Conservation (phyloP, 2,329 filamentous ascomycete genomes). For the Alternaria sp. region DNA sequence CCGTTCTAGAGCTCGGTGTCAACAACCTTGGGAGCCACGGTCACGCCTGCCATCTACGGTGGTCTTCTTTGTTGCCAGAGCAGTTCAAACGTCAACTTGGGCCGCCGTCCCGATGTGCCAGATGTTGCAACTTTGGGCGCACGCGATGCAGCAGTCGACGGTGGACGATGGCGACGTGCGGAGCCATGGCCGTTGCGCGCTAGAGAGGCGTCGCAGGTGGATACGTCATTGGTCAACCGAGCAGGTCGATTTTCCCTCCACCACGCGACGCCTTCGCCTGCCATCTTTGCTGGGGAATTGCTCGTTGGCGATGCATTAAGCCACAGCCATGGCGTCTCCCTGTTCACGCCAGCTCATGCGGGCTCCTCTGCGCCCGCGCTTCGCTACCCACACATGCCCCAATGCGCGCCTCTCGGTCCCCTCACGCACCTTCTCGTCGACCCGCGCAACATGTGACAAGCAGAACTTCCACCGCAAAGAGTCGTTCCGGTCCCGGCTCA, state of each 20-base stretch:
- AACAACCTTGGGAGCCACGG: slow-evolving; percentile 16
- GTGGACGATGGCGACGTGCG: slow-evolving; percentile 15
- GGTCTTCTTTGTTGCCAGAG: background rate
- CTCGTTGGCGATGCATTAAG: slow-evolving; percentile 19
- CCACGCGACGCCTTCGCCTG: slow-evolving; percentile 25
- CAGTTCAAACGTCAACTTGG: background rate
- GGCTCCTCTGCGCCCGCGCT: slow-evolving; percentile 24
- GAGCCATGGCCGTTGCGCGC: slow-evolving; percentile 25
- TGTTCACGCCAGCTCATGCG: slow-evolving; percentile 41
- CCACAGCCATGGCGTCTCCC: slow-evolving; percentile 38
- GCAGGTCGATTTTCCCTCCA: slow-evolving; percentile 26
- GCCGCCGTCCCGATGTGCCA: background rate
- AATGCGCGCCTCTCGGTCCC: slow-evolving; percentile 30
- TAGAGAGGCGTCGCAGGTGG: slow-evolving; percentile 15
- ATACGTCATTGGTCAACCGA: slow-evolving; percentile 40
- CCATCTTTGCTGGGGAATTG: slow-evolving; percentile 17
- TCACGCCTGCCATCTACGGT: slow-evolving; percentile 18
- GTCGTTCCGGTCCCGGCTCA: slow-evolving; percentile 66
- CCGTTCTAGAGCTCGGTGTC: slow-evolving; percentile 38
- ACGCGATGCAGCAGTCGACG: slow-evolving; percentile 7
- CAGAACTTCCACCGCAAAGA: slow-evolving; percentile 56
- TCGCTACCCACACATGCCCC: slow-evolving; percentile 13
- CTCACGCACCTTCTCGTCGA: slow-evolving; percentile 48
- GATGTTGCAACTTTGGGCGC: background rate
- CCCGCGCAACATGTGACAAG: slow-evolving; percentile 53